phyloP scores from a whole-genome alignment of 2,329 filamentous ascomycete genomes.

The Aspergillus fructus region DNA sequence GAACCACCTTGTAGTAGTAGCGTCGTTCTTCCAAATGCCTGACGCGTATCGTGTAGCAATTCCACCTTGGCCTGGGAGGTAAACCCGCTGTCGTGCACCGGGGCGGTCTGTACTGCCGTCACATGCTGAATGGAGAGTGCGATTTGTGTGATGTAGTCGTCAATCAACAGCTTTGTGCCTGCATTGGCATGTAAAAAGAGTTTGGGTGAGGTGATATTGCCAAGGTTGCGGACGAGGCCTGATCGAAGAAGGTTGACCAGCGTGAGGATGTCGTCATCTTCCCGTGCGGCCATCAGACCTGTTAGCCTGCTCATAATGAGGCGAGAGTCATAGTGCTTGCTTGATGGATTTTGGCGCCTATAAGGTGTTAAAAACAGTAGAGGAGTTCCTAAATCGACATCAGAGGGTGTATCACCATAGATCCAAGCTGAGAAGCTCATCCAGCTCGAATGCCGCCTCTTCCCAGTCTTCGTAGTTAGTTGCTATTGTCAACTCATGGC shows the following conservation, averaged over 20 bases:
- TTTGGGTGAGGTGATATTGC: conserved; percentile 79
- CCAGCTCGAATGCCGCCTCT: conserved; percentile 77
- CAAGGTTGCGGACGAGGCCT: conserved; percentile 76
- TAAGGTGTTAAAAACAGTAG: background rate
- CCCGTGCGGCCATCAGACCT: conserved; percentile 67
- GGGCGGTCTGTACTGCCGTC: conserved; percentile 62
- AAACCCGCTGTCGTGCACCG: conserved; percentile 51
- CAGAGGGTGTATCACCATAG: conserved; percentile 59
- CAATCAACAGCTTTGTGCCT: conserved; percentile 85
- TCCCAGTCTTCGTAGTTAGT: conserved; percentile 82
- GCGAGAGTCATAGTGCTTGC: conserved; percentile 80
- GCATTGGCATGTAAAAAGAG: conserved; percentile 83
- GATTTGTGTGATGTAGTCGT: conserved; percentile 84
- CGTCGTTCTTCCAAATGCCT: conserved; percentile 83
- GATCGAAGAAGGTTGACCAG: conserved; percentile 79
- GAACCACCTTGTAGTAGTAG: conserved; percentile 86
- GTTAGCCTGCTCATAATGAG: conserved; percentile 77
- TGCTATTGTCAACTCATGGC: conserved; percentile 65
- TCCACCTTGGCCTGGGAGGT: conserved; percentile 79
- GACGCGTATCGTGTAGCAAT: conserved; percentile 80
- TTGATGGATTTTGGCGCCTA: conserved; percentile 79
- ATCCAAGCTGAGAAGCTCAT: conserved; percentile 76
- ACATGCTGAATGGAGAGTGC: conserved; percentile 79
- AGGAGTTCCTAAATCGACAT: background rate
- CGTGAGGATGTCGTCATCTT: conserved; percentile 69